Evolutionary conservation across 371 early-diverging fungal genomes (phyloP).

Genomic region (Conidiobolus incongruus): DNA sequence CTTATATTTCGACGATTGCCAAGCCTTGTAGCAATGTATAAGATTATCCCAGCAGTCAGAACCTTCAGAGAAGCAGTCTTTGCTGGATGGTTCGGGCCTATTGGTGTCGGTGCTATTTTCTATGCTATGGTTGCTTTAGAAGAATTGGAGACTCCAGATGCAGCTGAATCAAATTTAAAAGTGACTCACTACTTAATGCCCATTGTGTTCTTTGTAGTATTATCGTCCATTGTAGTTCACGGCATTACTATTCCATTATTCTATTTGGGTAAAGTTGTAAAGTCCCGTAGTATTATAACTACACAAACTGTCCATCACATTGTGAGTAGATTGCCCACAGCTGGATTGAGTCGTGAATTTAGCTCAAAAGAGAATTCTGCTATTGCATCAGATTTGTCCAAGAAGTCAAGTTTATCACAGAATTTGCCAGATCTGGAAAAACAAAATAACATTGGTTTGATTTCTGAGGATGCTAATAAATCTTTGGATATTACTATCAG

Average conservation of each 20-base stretch:
- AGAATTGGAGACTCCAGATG: conserved; percentile 18
- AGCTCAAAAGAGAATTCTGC: too few relatives aligned
- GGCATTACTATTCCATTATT: conserved; percentile 60
- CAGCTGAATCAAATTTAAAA: too few relatives aligned
- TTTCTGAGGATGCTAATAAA: too few relatives aligned
- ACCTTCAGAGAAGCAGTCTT: conserved; percentile 68
- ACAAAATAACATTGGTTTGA: too few relatives aligned
- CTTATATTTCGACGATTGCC: conserved; percentile 70
- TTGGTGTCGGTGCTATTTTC: conserved; percentile 78
- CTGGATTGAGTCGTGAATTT: background rate
- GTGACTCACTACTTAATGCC: conserved; percentile 21
- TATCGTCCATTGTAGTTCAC: conserved; percentile 53
- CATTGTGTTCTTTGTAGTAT: conserved; percentile 44
- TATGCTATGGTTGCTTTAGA: conserved; percentile 35
- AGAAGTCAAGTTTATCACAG: too few relatives aligned
- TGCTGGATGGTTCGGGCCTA: conserved; percentile 94
- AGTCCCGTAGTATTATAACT: conserved; percentile 6
- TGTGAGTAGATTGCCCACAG: background rate
- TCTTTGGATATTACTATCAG: too few relatives aligned
- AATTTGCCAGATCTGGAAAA: too few relatives aligned
- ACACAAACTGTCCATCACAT: background rate
- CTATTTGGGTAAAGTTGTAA: conserved; percentile 27
- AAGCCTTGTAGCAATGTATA: conserved; percentile 33
- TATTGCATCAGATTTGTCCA: too few relatives aligned
- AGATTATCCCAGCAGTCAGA: conserved; percentile 42